phyloP scores from a whole-genome alignment of 768 basidiomycete species.

The Kwoniella newhampshirensis region DNA sequence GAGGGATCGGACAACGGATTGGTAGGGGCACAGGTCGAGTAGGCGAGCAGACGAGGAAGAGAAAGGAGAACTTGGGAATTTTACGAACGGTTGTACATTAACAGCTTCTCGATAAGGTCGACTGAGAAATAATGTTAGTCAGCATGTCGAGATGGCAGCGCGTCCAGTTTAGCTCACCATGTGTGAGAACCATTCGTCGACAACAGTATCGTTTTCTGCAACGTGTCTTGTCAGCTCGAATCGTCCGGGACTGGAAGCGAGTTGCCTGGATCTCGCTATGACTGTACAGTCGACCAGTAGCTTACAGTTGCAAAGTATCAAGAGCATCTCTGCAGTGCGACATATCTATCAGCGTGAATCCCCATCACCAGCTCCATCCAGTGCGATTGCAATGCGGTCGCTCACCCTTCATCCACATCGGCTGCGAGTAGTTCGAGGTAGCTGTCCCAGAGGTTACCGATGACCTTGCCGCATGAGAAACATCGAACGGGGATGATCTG shows the following conservation, averaged over 20 bases:
- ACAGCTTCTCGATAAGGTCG: constrained; percentile 92
- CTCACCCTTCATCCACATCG: constrained; percentile 86
- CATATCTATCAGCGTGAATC: constrained; percentile 1
- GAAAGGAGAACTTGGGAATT: too few relatives aligned
- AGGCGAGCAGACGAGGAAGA: too few relatives aligned
- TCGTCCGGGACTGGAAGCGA: background rate
- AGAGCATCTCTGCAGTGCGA: constrained; percentile 69
- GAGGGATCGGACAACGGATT: background rate
- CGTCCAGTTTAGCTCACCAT: constrained; percentile 54
- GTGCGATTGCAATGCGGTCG: constrained; percentile 8
- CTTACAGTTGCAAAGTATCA: constrained; percentile 72
- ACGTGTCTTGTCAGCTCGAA: background rate
- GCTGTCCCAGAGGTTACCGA: constrained; percentile 91
- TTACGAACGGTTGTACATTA: constrained; percentile 90
- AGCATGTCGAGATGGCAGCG: constrained; percentile 8
- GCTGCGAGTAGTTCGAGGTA: constrained; percentile 78
- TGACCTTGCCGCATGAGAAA: constrained; percentile 95
- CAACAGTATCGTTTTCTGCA: constrained; percentile 83
- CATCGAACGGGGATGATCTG: constrained; percentile 96
- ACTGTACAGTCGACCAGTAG: constrained; percentile 12
- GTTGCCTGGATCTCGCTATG: background rate
- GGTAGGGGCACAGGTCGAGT: background rate
- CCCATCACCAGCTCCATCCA: background rate
- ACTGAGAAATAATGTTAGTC: constrained; percentile 57
- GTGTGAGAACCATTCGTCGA: constrained; percentile 93